These are phyloP conservation scores for Petunia hybrid DNA, from an alignment of 305 asterid genomes.

Conservation along the genomic window DNA sequence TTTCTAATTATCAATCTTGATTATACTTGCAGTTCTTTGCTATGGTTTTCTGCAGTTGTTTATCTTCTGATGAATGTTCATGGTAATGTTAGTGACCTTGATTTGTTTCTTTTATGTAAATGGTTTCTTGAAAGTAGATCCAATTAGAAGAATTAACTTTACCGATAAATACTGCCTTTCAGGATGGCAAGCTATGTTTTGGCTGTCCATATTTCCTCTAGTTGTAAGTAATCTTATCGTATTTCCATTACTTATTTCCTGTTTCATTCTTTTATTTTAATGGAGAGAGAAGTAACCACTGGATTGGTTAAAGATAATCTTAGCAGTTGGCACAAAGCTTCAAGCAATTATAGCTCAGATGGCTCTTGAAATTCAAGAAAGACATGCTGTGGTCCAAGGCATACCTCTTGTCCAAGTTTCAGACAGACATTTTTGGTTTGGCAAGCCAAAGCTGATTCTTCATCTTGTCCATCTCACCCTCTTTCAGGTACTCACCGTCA, in stretches of 20 bases:
- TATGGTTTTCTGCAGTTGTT: constrained; percentile 77
- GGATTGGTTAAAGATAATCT: constrained; percentile 58
- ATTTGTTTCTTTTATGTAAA: constrained; percentile 21
- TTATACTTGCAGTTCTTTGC: constrained; percentile 56
- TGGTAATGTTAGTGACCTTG: constrained; percentile 62
- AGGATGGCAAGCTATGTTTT: constrained; percentile 72
- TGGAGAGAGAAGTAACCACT: constrained; percentile 41
- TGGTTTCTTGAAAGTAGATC: background rate
- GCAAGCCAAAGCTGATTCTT: constrained; percentile 66
- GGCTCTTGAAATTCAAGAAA: constrained; percentile 91
- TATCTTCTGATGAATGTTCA: constrained; percentile 75
- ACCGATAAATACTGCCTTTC: constrained; percentile 36
- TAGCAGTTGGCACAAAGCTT: constrained; percentile 89
- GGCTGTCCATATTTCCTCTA: constrained; percentile 74
- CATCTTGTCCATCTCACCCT: constrained; percentile 76
- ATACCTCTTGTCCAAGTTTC: constrained; percentile 93
- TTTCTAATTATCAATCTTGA: constrained; percentile 33
- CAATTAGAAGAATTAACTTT: background rate
- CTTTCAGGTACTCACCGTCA: constrained; percentile 61
- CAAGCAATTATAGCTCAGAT: constrained; percentile 83
- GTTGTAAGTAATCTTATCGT: constrained; percentile 53
- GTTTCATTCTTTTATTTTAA: background rate
- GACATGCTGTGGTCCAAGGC: constrained; percentile 87
- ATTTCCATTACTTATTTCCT: background rate
- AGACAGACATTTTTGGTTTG: constrained; percentile 82